Conservation (phyloP, 2,329 filamentous ascomycete species). For the Alternaria atra region DNA sequence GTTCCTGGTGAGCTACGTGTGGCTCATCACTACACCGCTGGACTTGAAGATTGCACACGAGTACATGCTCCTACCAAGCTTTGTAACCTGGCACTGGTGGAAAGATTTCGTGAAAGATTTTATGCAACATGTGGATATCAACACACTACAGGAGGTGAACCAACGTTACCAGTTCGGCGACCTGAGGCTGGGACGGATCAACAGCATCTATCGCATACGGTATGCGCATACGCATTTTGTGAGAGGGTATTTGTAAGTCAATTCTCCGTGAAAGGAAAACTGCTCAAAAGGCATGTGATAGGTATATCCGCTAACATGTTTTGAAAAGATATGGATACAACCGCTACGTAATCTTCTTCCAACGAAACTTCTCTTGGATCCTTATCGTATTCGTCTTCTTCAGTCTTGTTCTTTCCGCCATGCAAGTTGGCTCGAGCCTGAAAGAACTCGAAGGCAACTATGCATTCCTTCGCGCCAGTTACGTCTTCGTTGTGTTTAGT, state of each 20-base stretch:
- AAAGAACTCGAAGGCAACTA: conserved; percentile 31
- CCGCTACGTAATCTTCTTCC: conserved; percentile 51
- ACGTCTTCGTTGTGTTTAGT: conserved; percentile 48
- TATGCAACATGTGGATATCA: conserved; percentile 36
- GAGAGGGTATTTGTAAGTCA: conserved; percentile 43
- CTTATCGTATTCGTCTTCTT: conserved; percentile 51
- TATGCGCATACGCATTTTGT: conserved; percentile 48
- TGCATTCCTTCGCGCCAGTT: conserved; percentile 38
- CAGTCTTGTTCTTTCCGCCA: conserved; percentile 47
- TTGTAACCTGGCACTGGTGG: conserved; percentile 48
- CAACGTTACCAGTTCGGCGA: conserved; percentile 50
- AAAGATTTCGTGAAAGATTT: conserved; percentile 43
- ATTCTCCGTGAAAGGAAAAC: background rate
- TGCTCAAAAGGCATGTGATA: background rate
- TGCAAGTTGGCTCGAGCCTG: conserved; percentile 49
- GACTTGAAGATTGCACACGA: conserved; percentile 49
- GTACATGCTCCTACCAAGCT: conserved; percentile 35
- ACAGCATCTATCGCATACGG: conserved; percentile 47
- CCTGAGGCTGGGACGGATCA: conserved; percentile 46
- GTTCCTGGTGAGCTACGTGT: conserved; percentile 47
- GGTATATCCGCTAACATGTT: background rate
- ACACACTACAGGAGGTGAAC: conserved; percentile 48
- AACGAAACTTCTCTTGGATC: conserved; percentile 51
- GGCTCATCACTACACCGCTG: conserved; percentile 45
- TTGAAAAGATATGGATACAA: conserved; percentile 47